Evolutionary conservation across 2,329 filamentous ascomycete species (phyloP), one percentile per base, ranked within the genome.

Genomic region (Fusarium neocosmosporiellum): DNA sequence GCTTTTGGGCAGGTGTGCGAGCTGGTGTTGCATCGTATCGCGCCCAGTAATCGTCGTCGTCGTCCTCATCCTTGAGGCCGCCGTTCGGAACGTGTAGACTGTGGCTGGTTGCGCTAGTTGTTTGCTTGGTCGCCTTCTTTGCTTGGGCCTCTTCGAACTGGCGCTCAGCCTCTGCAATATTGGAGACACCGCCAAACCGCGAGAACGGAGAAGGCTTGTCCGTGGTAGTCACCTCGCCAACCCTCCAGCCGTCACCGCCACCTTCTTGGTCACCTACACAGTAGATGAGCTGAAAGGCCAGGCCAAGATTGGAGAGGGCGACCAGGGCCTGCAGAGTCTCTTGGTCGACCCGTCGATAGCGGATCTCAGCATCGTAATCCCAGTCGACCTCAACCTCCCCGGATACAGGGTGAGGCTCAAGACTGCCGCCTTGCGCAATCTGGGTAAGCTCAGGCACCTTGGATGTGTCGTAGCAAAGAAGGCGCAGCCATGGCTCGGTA

Each of bases 331-430:
- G 92, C 59, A 95, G 81, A 0, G 93, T 96, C 82, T 96, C 94
- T 50, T 88, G 83, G 77, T 96, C 94, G 37, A 94, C 80, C n/a
- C 93, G 86, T 67, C 89, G 86, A 82, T 91, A 96, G 61, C 88
- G 86, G 31, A 87, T 85, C 67, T 89, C 85, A 9, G 89, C 87
- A 65, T 94, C 92, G 65, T 86, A 87, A 76, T 90, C 88, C 86
- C 88, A 90, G 80, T 93, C 91, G 22, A 95, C 82, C 82, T 96
- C 93, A 62, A 96, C 89, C 80, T 95, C 93, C 62, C 93, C 93
- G 3, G 92, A 94, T 6, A 92, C 90, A 4, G 94, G 94, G 77
- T 96, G 94, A n/a, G 93, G 92, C 80, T 95, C 92, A 34, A 96
- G 84, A 53, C 87, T 83, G 61, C 93, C 89, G 64, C 88, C 87